Percentiles rank a stretch among this genome's conserved stretches.
Evolutionary conservation across 1,284 basidiomycete species (phyloP).

Genomic region (Ceratobasidium sp.): DNA sequence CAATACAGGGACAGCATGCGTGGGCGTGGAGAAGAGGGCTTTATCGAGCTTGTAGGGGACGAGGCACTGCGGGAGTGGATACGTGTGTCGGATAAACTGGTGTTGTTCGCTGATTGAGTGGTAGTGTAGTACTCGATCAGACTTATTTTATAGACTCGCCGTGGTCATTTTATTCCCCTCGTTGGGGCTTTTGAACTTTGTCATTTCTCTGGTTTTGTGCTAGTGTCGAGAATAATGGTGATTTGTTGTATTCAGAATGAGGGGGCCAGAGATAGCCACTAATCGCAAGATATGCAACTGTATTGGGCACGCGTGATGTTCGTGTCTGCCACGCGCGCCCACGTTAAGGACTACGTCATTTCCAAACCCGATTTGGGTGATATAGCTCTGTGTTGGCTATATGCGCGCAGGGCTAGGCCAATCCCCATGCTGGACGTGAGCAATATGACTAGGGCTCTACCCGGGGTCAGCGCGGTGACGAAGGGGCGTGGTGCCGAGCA

Average conservation of each 20-base stretch:
- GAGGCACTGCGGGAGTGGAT: conserved; percentile 82
- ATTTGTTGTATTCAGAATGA: background rate
- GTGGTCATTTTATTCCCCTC: conserved; percentile 25
- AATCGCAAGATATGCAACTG: background rate
- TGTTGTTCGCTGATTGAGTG: conserved; percentile 75
- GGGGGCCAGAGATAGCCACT: background rate
- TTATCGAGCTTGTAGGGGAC: conserved; percentile 76
- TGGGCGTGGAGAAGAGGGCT: conserved; percentile 61
- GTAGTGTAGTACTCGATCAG: conserved; percentile 6
- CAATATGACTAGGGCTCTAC: background rate
- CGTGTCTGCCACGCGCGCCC: conserved; percentile 1
- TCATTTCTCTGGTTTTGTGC: conserved; percentile 3
- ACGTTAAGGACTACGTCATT: conserved; percentile 2
- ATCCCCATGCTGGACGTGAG: background rate
- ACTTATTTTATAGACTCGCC: conserved; percentile 23
- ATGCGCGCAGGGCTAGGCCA: conserved; percentile 15
- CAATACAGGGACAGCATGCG: conserved; percentile 77
- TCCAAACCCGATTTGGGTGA: conserved; percentile 1
- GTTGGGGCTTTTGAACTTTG: conserved; percentile 13
- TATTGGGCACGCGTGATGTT: conserved; percentile 8
- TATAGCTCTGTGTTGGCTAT: background rate
- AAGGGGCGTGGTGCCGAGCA: background rate
- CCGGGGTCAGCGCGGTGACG: background rate
- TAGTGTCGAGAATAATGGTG: conserved; percentile 17
- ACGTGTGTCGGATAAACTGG: conserved; percentile 84